Percentiles rank a stretch among this genome's conserved stretches.
Conservation (phyloP, 148 eudicot species). For the Tetragonia tetragonoides region DNA sequence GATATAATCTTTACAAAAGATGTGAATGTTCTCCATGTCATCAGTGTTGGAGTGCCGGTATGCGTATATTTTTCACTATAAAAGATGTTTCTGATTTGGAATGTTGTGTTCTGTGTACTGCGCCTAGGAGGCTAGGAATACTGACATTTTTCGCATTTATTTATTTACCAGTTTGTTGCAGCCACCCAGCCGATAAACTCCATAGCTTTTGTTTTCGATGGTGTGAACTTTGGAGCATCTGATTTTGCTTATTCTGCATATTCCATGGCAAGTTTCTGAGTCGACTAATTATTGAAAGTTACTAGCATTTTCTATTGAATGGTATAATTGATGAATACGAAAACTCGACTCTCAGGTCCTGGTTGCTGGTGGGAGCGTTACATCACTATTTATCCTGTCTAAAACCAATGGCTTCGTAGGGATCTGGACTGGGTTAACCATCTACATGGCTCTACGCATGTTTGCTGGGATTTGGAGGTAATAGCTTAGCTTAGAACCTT, state of each 20-base stretch:
- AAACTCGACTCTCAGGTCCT: constrained; percentile 42
- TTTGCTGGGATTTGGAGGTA: constrained; percentile 94
- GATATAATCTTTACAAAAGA: constrained; percentile 68
- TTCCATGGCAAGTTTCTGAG: constrained; percentile 62
- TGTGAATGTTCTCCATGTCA: constrained; percentile 49
- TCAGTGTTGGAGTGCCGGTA: constrained; percentile 87
- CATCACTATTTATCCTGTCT: constrained; percentile 55
- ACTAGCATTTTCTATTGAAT: no score
- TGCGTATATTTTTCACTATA: background rate
- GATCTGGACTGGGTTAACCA: constrained; percentile 85
- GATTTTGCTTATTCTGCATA: constrained; percentile 84
- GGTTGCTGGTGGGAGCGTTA: constrained; percentile 66
- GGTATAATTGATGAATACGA: no score
- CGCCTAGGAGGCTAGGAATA: no score
- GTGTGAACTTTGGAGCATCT: constrained; percentile 81
- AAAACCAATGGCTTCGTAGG: constrained; percentile 71
- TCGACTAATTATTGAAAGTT: background rate
- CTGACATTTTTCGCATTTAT: background rate
- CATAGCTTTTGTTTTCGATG: constrained; percentile 77
- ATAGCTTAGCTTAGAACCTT: background rate
- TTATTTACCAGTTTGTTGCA: constrained; percentile 56
- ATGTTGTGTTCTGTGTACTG: no score
- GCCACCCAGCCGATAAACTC: constrained; percentile 81
- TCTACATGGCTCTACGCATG: constrained; percentile 79
- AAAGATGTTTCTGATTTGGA: background rate